These are phyloP conservation scores for Cryptosporidium ubiquitum DNA, from an alignment of 169 alveolate genomes.

Conservation along the genomic window DNA sequence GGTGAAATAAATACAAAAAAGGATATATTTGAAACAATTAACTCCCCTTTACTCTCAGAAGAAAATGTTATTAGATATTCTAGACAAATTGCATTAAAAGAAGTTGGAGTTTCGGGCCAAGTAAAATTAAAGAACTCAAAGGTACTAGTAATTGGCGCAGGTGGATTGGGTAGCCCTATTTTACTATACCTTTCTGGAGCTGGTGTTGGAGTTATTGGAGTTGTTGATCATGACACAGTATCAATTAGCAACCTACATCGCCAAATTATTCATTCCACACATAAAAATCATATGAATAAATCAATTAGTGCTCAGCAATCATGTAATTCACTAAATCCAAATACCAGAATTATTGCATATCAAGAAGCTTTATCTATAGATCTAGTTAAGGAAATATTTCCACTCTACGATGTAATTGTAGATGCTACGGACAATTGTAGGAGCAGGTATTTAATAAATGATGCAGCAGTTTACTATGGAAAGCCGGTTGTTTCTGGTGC, in stretches of 20 bases:
- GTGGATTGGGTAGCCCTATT: conserved; percentile 98
- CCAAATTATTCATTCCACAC: conserved; percentile 84
- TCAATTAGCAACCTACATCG: conserved; percentile 87
- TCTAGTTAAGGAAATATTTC: conserved; percentile 81
- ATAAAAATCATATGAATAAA: conserved; percentile 84
- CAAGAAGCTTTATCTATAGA: conserved; percentile 80
- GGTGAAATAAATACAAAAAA: background rate
- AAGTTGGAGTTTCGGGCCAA: conserved; percentile 86
- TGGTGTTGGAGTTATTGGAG: conserved; percentile 93
- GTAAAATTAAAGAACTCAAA: conserved; percentile 83
- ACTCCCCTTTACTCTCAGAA: conserved; percentile 73
- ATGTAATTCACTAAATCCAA: conserved; percentile 83
- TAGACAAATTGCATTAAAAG: conserved; percentile 87
- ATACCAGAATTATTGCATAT: conserved; percentile 79
- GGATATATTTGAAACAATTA: conserved; percentile 17
- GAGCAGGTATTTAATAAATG: conserved; percentile 89
- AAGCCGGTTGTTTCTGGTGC: conserved; percentile 90
- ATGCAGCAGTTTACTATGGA: conserved; percentile 82
- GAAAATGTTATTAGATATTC: conserved; percentile 84
- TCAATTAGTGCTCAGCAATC: conserved; percentile 82
- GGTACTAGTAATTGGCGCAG: conserved; percentile 96
- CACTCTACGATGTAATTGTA: conserved; percentile 87
- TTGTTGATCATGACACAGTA: conserved; percentile 88
- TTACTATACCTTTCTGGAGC: conserved; percentile 95
- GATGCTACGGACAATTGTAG: conserved; percentile 90